These are phyloP conservation scores for Auricularia heimuer DNA, from an alignment of 768 basidiomycete species.

Conservation along the genomic window DNA sequence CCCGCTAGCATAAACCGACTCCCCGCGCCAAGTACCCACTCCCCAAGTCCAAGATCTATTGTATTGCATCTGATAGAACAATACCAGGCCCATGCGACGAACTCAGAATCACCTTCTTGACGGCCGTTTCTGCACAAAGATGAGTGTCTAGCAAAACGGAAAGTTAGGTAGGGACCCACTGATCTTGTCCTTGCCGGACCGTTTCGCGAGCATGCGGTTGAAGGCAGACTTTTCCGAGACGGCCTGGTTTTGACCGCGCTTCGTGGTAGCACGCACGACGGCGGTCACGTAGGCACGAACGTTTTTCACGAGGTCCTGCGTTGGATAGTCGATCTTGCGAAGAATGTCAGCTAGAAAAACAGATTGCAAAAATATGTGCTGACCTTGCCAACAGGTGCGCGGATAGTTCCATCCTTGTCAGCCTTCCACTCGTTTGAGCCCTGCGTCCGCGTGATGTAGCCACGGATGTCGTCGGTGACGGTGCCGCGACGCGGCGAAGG, in stretches of 20 bases:
- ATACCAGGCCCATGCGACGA: conserved; percentile 86
- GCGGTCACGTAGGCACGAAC: conserved; percentile 63
- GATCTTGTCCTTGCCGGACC: neutral
- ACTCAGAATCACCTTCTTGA: conserved; percentile 75
- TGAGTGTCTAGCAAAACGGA: neutral
- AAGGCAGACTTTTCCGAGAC: neutral
- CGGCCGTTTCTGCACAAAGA: conserved; percentile 49
- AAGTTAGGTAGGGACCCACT: neutral
- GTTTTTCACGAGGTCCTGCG: conserved; percentile 71
- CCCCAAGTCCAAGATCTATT: neutral
- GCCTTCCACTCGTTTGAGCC: conserved; percentile 91
- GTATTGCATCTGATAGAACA: conserved; percentile 63
- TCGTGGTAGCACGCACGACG: conserved; percentile 57
- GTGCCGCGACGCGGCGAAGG: conserved; percentile 90
- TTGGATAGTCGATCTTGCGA: conserved; percentile 60
- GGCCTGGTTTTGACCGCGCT: neutral
- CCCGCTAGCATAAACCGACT: neutral
- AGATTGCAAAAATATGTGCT: conserved; percentile 12
- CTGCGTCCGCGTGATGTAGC: conserved; percentile 67
- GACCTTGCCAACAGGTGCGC: conserved; percentile 72
- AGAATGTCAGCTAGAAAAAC: neutral
- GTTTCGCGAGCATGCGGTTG: neutral
- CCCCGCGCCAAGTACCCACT: neutral
- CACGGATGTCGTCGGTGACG: conserved; percentile 80
- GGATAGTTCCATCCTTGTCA: conserved; percentile 76